Evolutionary conservation across 257 asterid species (phyloP), one percentile per base, ranked within the genome.

Genomic region (Lavandula angustifolia): DNA sequence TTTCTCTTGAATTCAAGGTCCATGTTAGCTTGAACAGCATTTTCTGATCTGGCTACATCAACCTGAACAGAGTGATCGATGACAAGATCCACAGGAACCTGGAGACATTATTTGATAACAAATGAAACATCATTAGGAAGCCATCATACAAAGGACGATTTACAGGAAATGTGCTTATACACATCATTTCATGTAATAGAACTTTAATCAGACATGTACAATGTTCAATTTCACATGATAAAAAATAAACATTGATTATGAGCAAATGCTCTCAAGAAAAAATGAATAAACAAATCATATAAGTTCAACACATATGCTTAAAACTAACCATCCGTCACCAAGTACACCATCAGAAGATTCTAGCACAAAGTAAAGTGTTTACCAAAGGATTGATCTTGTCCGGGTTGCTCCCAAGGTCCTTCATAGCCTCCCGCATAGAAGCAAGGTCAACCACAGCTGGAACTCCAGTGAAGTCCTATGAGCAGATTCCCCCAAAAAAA

Each of bases 61-160:
- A 86, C 98, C 79, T 91, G 98, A 62, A 91, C 96, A 7, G 98
- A 91, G 72, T 91, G 98, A 75, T 88, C 98, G 71, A 91, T 77
- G 73, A 91, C 98, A 71, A 91, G 98, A 74, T 91, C 96, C 67
- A 91, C 98, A 4, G 98, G 98, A 72, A 88, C 95, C 96, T 91
- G 81, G 66, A 69, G 27, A 78, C 12, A 60, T 42, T 56, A 65
- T 56, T 52, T 8, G 9, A 61, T 60, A 22, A 54, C 55, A 59
- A 9, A 44, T 11, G 13, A 48, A 8, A 57, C 8, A 5, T n/a
- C 33, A 60, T 29, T 16, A 43, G 66, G n/a, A 62, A 51, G 16
- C 33, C 50, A 47, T 1, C 17, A 65, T 18, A 38, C 17, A 18
- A 51, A 55, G 49, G 50, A 49, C 12, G 3, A 33, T 27, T 6